A percentile compares a stretch with the other conserved stretches of the same genome.
These are phyloP conservation scores for Verticillium dahliae DNA, from an alignment of 2,329 filamentous ascomycete genomes.

Conservation along the genomic window DNA sequence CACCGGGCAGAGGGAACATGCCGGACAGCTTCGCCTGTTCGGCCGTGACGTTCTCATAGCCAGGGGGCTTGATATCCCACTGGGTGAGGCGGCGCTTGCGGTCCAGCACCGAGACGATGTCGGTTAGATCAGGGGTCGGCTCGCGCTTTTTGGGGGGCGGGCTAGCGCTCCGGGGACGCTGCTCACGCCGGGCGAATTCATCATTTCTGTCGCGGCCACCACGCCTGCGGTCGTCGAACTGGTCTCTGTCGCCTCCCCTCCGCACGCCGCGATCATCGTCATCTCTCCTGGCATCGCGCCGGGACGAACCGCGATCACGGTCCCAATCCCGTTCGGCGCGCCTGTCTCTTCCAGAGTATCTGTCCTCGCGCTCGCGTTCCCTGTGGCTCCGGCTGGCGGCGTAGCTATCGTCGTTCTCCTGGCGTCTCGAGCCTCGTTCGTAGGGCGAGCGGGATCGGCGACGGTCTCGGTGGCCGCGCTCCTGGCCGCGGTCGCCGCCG, in stretches of 20 bases:
- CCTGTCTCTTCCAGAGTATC: constrained; percentile 68
- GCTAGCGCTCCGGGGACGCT: constrained; percentile 66
- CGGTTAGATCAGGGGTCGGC: constrained; percentile 89
- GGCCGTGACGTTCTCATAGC: constrained; percentile 96
- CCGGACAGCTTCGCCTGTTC: constrained; percentile 98
- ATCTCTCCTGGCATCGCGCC: constrained; percentile 58
- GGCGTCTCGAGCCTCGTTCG: constrained; percentile 59
- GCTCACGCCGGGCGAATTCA: constrained; percentile 33
- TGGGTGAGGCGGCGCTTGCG: constrained; percentile 91
- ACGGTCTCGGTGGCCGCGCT: constrained; percentile 46
- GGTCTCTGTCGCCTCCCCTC: constrained; percentile 52
- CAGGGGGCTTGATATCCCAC: constrained; percentile 98
- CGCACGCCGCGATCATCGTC: constrained; percentile 48
- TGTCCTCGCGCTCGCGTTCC: constrained; percentile 87
- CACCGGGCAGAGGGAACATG: constrained; percentile 97
- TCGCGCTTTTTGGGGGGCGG: constrained; percentile 87
- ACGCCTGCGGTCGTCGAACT: constrained; percentile 42
- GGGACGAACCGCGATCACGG: constrained; percentile 55
- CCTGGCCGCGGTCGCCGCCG: constrained; percentile 15
- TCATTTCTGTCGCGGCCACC: constrained; percentile 39
- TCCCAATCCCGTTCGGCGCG: constrained; percentile 71
- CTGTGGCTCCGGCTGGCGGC: constrained; percentile 89
- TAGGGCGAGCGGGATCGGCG: constrained; percentile 85
- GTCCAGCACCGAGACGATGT: constrained; percentile 73
- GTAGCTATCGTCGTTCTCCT: constrained; percentile 77